phyloP scores from a whole-genome alignment of 1,139 yeast genomes.

The Hemisphaericaspora subhashii region DNA sequence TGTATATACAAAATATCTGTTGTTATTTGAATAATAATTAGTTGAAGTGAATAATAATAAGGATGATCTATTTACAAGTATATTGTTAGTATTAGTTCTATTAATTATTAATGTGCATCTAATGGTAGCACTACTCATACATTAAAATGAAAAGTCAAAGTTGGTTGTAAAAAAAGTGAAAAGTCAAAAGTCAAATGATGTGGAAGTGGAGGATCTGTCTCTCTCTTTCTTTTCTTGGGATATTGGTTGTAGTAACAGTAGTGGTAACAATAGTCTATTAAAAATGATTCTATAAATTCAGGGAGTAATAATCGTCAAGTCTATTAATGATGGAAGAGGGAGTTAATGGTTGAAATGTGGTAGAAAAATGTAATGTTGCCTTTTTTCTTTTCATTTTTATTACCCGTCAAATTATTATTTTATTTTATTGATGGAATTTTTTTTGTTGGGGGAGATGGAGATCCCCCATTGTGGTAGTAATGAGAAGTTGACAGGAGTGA shows the following conservation, averaged over 20 bases:
- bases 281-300: neutral
- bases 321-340: no score
- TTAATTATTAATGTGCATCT: constrained; percentile 4
- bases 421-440: neutral
- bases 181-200: no score
- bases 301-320: no score
- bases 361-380: no score
- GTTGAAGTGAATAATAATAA: constrained; percentile 4
- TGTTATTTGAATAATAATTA: neutral
- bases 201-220: neutral
- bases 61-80: constrained; percentile 6
- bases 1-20: constrained; percentile 5
- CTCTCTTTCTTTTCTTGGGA: neutral
- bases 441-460: no score
- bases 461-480: no score
- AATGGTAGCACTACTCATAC: neutral
- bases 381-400: no score
- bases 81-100: constrained; percentile 4
- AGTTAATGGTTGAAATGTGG: neutral
- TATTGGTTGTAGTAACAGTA: neutral
- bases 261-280: neutral
- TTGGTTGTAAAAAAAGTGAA: constrained; percentile 5
- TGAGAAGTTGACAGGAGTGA: no score
- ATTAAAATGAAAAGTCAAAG: neutral
- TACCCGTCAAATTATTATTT: no score